Evolutionary conservation across 1,139 yeast species (phyloP), one percentile per base, ranked within the genome.

Genomic region (Nakaseomyces kungkrabaensis): DNA sequence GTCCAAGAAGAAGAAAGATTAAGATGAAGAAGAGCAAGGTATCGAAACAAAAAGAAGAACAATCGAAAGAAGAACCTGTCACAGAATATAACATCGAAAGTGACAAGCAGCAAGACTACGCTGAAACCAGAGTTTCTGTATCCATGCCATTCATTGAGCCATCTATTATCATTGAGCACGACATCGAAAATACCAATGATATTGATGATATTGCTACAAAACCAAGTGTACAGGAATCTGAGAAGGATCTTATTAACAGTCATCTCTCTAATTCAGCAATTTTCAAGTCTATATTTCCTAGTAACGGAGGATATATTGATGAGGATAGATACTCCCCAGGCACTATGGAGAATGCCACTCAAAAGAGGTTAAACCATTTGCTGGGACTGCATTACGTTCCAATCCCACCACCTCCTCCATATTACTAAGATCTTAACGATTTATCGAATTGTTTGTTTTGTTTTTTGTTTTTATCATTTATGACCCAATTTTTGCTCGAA

Each of bases 1-100:
- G 52, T 24, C 59, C 66, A 25, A 58, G 59, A 45, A 60, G 67
- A 52, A 59, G 68, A 47, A 61, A 59, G 36, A 56, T 65, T 5
- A 61, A 47, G 51, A 47, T 57, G 44, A 51, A 48, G 42, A n/a
- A 50, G 40, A 51, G 43, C 22, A 48, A 44, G 44, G 3, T 17
- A 17, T 17, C 22, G 22, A 37, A 43, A 41, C 43, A 36, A 33
- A 17, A 27, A 17, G 27, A 36, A 27, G 13, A 34, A 29, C 9
- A 5, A 9, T 10, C 31, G 22, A 17, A 17, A 26, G 36, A 45
- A 24, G 25, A 37, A 26, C 22, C 13, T 40, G 26, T 26, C 25
- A 3, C 34, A 13, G 26, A 17, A 17, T 34, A 26, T 25, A 38
- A 40, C 4, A 11, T 17, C 17, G 43, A 40, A 55, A 50, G 33